Conservation (phyloP, 2,329 filamentous ascomycete species). For the Sporothrix curviconia region DNA sequence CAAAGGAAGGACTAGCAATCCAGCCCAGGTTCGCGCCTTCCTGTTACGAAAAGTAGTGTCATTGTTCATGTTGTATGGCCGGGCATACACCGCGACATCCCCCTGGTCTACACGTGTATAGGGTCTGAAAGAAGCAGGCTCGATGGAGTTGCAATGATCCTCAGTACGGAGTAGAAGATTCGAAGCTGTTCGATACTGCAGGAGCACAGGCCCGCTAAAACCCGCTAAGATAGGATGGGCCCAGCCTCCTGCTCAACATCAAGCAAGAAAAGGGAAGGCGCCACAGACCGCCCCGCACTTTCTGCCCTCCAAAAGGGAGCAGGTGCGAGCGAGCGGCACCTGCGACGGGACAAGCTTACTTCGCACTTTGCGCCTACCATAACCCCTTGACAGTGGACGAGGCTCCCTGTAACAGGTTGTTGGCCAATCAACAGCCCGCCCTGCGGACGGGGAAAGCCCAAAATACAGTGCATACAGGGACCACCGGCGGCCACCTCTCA, state of each 20-base stretch:
- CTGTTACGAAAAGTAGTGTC: background rate
- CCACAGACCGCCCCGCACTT: conserved; percentile 18
- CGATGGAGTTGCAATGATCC: background rate
- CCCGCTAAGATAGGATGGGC: background rate
- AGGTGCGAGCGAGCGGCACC: too few relatives aligned
- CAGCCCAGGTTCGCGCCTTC: background rate
- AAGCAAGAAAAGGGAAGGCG: conserved; percentile 4
- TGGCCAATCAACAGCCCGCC: conserved; percentile 2
- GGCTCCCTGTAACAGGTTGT: background rate
- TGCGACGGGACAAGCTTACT: conserved; percentile 2
- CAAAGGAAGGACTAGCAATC: too few relatives aligned
- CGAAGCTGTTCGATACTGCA: conserved; percentile 19
- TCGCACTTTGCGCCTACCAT: too few relatives aligned
- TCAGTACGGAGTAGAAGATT: conserved; percentile 15
- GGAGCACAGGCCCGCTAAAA: background rate
- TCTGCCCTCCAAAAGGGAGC: background rate
- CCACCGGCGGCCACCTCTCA: conserved; percentile 1
- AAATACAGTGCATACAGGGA: conserved; percentile 9
- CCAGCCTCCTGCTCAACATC: conserved; percentile 10
- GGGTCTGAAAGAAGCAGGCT: background rate
- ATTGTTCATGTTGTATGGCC: too few relatives aligned
- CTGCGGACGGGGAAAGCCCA: conserved; percentile 11
- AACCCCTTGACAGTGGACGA: too few relatives aligned
- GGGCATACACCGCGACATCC: too few relatives aligned
- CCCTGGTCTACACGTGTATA: background rate